These are phyloP conservation scores for Ceratocystis huliohia DNA, from an alignment of 2,329 filamentous ascomycete genomes.

Conservation along the genomic window DNA sequence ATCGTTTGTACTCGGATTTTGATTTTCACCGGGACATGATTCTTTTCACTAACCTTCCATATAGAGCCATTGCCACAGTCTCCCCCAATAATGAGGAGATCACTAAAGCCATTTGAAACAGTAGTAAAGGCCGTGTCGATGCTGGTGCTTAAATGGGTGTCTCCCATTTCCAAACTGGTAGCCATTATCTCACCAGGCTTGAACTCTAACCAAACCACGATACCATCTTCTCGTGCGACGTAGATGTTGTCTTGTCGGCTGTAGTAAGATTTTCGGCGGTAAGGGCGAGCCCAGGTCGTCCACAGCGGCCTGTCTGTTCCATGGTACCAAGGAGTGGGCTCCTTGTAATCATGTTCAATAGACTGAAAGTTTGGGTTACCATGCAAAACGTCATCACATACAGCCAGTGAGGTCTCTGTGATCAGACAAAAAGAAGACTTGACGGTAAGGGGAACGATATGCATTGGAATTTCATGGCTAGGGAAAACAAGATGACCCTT, in stretches of 20 bases:
- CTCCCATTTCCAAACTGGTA: constrained; percentile 21
- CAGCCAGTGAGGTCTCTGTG: constrained; percentile 45
- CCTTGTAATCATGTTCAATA: constrained; percentile 32
- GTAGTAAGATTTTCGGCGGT: constrained; percentile 50
- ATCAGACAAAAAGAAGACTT: constrained; percentile 59
- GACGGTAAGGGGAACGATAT: constrained; percentile 60
- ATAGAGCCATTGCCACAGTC: constrained; percentile 65
- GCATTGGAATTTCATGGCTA: constrained; percentile 45
- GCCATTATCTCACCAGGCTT: constrained; percentile 38
- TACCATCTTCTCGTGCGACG: constrained; percentile 75
- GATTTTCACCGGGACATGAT: background rate
- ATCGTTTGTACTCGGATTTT: background rate
- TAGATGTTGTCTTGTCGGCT: constrained; percentile 66
- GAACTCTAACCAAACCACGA: constrained; percentile 60
- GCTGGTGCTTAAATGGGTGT: constrained; percentile 40
- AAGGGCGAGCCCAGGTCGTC: constrained; percentile 73
- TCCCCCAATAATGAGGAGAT: constrained; percentile 70
- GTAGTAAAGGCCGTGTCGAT: constrained; percentile 74
- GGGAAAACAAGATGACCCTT: constrained; percentile 37
- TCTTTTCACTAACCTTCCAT: constrained; percentile 46
- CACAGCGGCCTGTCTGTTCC: constrained; percentile 48
- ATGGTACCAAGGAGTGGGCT: constrained; percentile 35
- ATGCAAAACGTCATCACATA: constrained; percentile 43
- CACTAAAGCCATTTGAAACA: constrained; percentile 52
- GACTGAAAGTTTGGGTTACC: constrained; percentile 37